A percentile compares a stretch with the other conserved stretches of the same genome.
Conservation (phyloP, 495 filamentous ascomycete genomes). For the Tuber calosporum region DNA sequence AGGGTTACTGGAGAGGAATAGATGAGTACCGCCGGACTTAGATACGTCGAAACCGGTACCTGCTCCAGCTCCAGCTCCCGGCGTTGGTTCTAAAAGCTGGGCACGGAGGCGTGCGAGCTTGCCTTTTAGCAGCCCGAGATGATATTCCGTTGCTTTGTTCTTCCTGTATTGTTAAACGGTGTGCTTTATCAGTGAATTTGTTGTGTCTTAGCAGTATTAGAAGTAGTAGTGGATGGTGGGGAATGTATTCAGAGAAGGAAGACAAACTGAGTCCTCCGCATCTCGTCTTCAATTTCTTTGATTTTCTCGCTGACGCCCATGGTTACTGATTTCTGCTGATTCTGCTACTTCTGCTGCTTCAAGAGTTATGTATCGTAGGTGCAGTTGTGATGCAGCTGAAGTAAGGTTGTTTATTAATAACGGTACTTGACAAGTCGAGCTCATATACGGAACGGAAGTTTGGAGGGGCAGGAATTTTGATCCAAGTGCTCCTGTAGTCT, state of each 20-base stretch:
- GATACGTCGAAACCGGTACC: constrained; percentile 87
- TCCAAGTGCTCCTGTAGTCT: not conserved
- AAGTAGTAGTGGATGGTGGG: constrained; percentile 4
- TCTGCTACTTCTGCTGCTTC: constrained; percentile 5
- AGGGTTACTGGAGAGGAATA: not conserved
- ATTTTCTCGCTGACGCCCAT: constrained; percentile 99
- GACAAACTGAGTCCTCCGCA: constrained; percentile 76
- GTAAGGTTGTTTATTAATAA: not conserved
- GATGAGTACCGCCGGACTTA: constrained; percentile 60
- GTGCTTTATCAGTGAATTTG: constrained; percentile 19
- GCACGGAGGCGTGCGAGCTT: constrained; percentile 94
- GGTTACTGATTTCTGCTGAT: constrained; percentile 45
- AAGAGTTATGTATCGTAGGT: not conserved
- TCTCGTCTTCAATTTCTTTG: constrained; percentile 99
- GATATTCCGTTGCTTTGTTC: constrained; percentile 99
- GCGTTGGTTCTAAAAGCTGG: constrained; percentile 85
- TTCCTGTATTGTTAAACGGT: constrained; percentile 47
- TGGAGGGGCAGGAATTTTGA: not conserved
- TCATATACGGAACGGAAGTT: not conserved
- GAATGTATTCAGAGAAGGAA: not conserved
- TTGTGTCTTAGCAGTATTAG: constrained; percentile 52
- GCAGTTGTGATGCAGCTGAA: not conserved
- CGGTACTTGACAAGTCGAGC: not conserved
- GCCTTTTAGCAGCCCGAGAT: constrained; percentile 95
- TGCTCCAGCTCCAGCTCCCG: constrained; percentile 64